A percentile compares a stretch with the other conserved stretches of the same genome.
Conservation (phyloP, 352 stramenopile species). For the Plasmopara viticola region DNA sequence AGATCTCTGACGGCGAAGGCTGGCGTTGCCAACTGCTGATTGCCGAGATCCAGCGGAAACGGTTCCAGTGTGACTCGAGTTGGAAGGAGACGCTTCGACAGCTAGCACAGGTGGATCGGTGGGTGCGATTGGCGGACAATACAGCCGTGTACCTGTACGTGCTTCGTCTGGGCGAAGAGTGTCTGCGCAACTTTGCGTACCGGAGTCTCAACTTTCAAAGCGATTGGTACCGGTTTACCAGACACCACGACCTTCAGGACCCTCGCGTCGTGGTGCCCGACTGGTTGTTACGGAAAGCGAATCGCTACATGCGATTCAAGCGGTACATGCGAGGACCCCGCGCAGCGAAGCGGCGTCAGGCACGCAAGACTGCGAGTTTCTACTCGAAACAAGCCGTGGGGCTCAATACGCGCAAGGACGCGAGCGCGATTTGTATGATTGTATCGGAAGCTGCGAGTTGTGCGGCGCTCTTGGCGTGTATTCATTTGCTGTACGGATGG, state of each 20-base stretch:
- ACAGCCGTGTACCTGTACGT: slow-evolving; percentile 79
- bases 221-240: slow-evolving; percentile 53
- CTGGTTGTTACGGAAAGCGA: slow-evolving; percentile 73
- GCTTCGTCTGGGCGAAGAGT: slow-evolving; percentile 75
- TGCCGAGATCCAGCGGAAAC: slow-evolving; percentile 63
- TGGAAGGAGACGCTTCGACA: slow-evolving; percentile 68
- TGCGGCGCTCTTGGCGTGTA: slow-evolving; percentile 69
- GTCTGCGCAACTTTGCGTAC: slow-evolving; percentile 67
- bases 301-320: slow-evolving; percentile 81
- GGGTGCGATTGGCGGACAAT: slow-evolving; percentile 69
- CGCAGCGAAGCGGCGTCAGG: slow-evolving; percentile 41
- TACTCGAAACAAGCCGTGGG: slow-evolving; percentile 60
- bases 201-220: slow-evolving; percentile 76
- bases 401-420: slow-evolving; percentile 48
- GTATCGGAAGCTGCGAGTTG: slow-evolving; percentile 73
- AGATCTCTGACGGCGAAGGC: slow-evolving; percentile 22
- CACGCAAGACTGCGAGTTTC: slow-evolving; percentile 68
- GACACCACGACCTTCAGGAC: slow-evolving; percentile 38
- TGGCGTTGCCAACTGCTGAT: slow-evolving; percentile 73
- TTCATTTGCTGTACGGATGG: slow-evolving; percentile 75
- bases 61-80: slow-evolving; percentile 44
- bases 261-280: slow-evolving; percentile 32
- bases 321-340: slow-evolving; percentile 68
- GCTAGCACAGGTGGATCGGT: slow-evolving; percentile 45
- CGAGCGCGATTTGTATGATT: slow-evolving; percentile 62